Percentiles rank a stretch among this genome's conserved stretches.
Conservation (phyloP, 805 yeast species). For the Blastobotrys peoriensis region DNA sequence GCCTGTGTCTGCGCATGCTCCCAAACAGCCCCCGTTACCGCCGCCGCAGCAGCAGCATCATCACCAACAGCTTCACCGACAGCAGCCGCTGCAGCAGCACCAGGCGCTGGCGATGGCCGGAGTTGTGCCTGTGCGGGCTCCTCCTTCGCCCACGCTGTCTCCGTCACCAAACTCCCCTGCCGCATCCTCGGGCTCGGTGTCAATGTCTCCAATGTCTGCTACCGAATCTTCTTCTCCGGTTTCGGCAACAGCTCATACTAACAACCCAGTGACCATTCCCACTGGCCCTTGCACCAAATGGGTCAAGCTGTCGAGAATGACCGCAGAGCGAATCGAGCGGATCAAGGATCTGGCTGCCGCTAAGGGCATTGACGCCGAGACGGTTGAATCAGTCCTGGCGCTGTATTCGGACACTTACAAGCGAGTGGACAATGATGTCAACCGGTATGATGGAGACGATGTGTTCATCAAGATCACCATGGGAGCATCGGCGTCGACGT, state of each 20-base stretch:
- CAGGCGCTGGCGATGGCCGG: neutral
- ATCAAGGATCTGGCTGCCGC: slow-evolving; percentile 24
- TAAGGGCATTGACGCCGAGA: slow-evolving; percentile 24
- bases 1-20: neutral
- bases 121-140: neutral
- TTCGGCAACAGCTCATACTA: neutral
- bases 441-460: slow-evolving; percentile 20
- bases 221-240: neutral
- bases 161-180: neutral
- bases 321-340: slow-evolving; percentile 19
- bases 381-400: slow-evolving; percentile 24
- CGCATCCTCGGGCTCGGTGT: neutral
- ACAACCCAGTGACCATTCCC: slow-evolving; percentile 1
- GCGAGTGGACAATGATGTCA: slow-evolving; percentile 19
- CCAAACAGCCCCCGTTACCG: no score
- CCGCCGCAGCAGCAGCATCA: no score
- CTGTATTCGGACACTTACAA: slow-evolving; percentile 19
- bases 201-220: slow-evolving; percentile 1
- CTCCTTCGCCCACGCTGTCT: neutral
- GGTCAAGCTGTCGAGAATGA: slow-evolving; percentile 26
- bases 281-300: slow-evolving; percentile 19
- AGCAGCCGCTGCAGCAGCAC: neutral
- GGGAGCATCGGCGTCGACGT: slow-evolving; percentile 16
- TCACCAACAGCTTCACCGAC: no score
- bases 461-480: slow-evolving; percentile 23